Base-by-base conservation (phyloP, 2,329 filamentous ascomycete species). In the Sphaerulina populicola region DNA sequence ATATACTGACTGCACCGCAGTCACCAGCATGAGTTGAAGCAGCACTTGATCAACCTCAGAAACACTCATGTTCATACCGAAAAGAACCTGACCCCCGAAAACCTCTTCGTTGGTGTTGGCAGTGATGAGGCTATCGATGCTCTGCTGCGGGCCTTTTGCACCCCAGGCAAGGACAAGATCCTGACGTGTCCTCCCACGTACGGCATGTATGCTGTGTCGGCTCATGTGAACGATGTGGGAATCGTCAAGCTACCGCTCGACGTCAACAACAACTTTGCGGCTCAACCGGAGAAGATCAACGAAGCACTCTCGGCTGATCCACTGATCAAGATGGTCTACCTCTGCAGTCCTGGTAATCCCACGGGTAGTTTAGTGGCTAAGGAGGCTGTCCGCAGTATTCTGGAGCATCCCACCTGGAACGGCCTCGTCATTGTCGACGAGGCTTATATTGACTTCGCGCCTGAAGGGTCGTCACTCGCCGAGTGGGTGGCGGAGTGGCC, bases 51-150 rank as follows among this genome's bases (percentile, higher is more conserved):
- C 77, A 74, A 81, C 55, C 77, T 97, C 53, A 87, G 93, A 67
- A 96, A 94, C 70, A 88, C 86, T 45, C 82, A 90, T 74, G 74
- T 77, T 56, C 88, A 94, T 77, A 93, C 89, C 1, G 61, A 77
- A 45, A 84, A 84, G 68, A 73, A 75, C 33, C 77, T 98, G 51
- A 81, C 77, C 10, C 86, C 90, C 0, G 86, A 83, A 47, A 86
- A 96, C 71, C 74, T 98, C 46, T 97, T 97, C 68, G 87, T 96
- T 44, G 93, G 93, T 54, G 90, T 97, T 39, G 93, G 93, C 57
- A 94, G 87, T 55, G 93, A 98, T 69, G 93, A 98, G 76, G 91
- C 88, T 57, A 95, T 98, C 66, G 93, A 98, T 71, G 88, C 88
- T 5, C 79, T 98, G 37, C 78, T 98, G 53, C 85, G 93, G 47